Base-by-base conservation (phyloP, 2,329 filamentous ascomycete genomes). In the Cytospora schulzeri region DNA sequence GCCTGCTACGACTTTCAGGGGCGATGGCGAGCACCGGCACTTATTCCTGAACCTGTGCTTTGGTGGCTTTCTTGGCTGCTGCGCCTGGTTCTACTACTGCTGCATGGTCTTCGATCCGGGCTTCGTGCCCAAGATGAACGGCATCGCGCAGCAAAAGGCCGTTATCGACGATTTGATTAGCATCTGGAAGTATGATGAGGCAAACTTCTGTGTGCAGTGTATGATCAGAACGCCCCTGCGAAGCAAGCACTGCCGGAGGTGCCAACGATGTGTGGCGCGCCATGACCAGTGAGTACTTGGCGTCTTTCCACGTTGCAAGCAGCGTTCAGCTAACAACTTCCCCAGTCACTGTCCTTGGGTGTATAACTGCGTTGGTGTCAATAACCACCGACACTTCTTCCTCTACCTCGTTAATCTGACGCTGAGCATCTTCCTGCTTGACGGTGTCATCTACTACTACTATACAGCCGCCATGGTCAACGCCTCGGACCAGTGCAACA, bases 341-440 rank as follows among this genome's bases (percentile, higher is more conserved):
- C 31, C 4, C 61, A 96, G 92, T 73, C 95, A 99, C 74, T 99
- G 95, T 73, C 95, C 95, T 0, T 99, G 95, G 95, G 91, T 98
- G 28, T 91, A 96, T 78, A 98, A 97, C 77, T 99, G 95, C 72
- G 87, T 99, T 51, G 95, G 92, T 52, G 86, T 95, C 68, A 98
- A 98, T 79, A 99, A 98, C 75, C 91, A 98, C 73, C 89, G 95
- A 17, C 93, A 97, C 71, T 99, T 99, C 76, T 91, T 97, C 72
- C 80, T 97, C 57, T 99, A 98, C 75, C 85, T 99, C 22, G 79
- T 96, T 51, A 88, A 79, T 71, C 79, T 99, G 67, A 91, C 92
- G 62, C 68, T 91, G 19, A 92, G 92, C 33, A 90, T 98, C 41
- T 69, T 91, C 3, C 71, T 86, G 2, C 89, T 93, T 69, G 85